Evolutionary conservation across 352 stramenopile genomes (phyloP), one percentile per base, ranked within the genome.

Genomic region (Globisporangium ultimum): DNA sequence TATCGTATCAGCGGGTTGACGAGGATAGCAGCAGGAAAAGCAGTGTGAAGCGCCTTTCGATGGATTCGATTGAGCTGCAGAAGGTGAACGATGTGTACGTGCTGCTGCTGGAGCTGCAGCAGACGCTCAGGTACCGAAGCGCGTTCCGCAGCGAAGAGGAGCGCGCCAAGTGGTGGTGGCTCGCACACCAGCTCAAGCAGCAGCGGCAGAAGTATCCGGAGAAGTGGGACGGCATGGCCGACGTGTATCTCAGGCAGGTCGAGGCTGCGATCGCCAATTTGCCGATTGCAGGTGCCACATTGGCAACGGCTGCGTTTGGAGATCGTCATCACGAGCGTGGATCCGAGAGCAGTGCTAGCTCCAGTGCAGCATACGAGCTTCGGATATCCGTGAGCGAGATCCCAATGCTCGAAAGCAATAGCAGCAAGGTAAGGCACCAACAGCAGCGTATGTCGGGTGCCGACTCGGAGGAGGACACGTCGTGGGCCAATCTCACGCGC

Each of bases 91-190:
- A 76, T 17, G 64, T 63, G 34, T 49, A 58, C n/a, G 53, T 61
- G 47, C 54, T 68, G 13, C 40, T 79, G 17, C 28, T 63, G 21
- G 56, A 59, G 38, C 41, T 79, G 10, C 64, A 72, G 57, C 53
- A 50, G 14, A 66, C 59, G 34, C 58, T 81, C 20, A 58, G 54
- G 7, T 28, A 49, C 15, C 52, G 63, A 2, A 55, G 71, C 8
- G 11, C 36, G 3, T 71, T 79, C 58, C 62, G 50, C 1, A 56
- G 60, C 41, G 72, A 79, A 51, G 63, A 70, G 14, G 72, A 79
- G 45, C 72, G 70, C 24, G 72, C 68, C 41, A 62, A 63, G 18
- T 83, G 71, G 71, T 64, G 66, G 34, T 76, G 60, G 71, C 53
- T 59, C 17, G 61, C 75, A 54, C 61, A 80, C 28, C 66, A 72